phyloP scores from a whole-genome alignment of 176 grass and related monocot genomes.

The Hyparrhenia diplandra region DNA sequence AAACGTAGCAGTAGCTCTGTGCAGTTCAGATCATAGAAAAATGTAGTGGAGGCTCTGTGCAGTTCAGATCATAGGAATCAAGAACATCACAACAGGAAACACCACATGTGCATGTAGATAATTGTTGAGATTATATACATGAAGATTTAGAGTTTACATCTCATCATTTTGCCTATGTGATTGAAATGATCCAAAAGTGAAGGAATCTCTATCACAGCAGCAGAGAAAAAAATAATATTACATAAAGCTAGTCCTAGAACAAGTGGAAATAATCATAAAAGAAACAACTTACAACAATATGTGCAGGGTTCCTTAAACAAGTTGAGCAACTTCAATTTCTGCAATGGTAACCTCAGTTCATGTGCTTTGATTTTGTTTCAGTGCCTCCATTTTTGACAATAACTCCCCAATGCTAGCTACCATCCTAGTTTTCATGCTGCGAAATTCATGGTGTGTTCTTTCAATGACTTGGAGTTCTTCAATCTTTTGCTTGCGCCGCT shows the following conservation, averaged over 20 bases:
- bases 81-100: neutral
- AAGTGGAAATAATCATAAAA: constrained; percentile 12
- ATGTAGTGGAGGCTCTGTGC: neutral
- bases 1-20: neutral
- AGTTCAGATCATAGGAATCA: neutral
- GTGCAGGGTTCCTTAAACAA: constrained; percentile 27
- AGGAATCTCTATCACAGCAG: neutral
- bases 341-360: constrained; percentile 17
- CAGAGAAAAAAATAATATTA: constrained; percentile 23
- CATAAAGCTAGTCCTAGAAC: constrained; percentile 1
- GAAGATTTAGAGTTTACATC: neutral
- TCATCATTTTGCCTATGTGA: neutral
- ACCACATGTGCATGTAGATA: neutral
- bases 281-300: constrained; percentile 27
- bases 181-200: constrained; percentile 11
- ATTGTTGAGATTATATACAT: neutral
- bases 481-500: constrained; percentile 58
- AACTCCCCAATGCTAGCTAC: constrained; percentile 71
- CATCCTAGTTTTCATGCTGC: constrained; percentile 85
- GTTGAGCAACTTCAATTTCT: neutral
- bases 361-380: constrained; percentile 59
- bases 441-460: constrained; percentile 60
- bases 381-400: constrained; percentile 80
- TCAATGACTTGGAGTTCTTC: constrained; percentile 78
- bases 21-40: neutral